These are phyloP conservation scores for Solanum microdontum DNA, from an alignment of 257 asterid genomes.

Conservation along the genomic window DNA sequence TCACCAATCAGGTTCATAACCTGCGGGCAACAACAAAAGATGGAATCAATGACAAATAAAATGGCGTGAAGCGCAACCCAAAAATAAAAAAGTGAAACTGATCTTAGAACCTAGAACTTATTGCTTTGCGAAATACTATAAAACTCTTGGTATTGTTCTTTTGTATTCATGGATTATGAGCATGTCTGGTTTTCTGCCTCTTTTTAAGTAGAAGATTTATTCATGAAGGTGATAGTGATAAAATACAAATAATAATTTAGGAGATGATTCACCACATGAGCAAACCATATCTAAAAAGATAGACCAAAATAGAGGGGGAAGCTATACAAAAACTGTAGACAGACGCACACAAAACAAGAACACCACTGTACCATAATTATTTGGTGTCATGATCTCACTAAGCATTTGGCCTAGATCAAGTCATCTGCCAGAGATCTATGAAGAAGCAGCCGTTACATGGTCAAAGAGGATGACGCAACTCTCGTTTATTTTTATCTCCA, in stretches of 20 bases:
- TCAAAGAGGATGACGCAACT: neutral
- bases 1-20: constrained; percentile 94
- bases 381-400: neutral
- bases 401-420: neutral
- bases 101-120: neutral
- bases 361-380: neutral
- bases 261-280: neutral
- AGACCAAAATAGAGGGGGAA: neutral
- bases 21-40: constrained; percentile 19
- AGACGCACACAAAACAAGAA: neutral
- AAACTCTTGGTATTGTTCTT: neutral
- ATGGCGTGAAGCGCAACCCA: neutral
- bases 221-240: neutral
- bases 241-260: neutral
- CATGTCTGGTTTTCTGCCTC: neutral
- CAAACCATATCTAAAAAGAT: neutral
- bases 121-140: neutral
- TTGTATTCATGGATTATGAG: neutral
- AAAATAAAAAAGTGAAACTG: neutral
- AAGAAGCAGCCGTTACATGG: neutral
- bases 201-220: neutral
- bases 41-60: neutral
- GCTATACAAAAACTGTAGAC: neutral
- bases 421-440: neutral
- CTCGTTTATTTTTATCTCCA: neutral